phyloP scores from a whole-genome alignment of 2,329 filamentous ascomycete genomes.

The Coleophoma eucalyptorum region DNA sequence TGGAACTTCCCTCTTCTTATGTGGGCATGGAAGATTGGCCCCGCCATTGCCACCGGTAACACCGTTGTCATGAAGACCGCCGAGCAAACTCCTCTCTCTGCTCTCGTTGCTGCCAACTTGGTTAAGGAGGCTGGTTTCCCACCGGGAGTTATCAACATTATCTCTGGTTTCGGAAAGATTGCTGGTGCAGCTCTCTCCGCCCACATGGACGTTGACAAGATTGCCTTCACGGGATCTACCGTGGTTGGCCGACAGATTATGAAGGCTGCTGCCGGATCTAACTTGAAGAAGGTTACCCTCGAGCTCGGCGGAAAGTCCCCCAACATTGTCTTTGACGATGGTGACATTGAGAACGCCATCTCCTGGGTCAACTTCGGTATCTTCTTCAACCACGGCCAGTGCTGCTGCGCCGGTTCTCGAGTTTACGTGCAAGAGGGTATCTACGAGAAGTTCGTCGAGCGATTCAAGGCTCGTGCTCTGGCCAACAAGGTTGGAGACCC shows the following conservation, averaged over 20 bases:
- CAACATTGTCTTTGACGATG: conserved; percentile 60
- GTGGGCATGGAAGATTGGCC: conserved; percentile 64
- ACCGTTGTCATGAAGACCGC: conserved; percentile 57
- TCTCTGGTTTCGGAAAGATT: conserved; percentile 63
- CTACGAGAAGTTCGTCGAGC: conserved; percentile 65
- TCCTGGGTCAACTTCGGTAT: conserved; percentile 54
- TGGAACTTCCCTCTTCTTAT: conserved; percentile 70
- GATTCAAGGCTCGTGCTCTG: conserved; percentile 60
- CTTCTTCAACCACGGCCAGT: conserved; percentile 38
- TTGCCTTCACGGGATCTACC: conserved; percentile 64
- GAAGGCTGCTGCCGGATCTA: conserved; percentile 59
- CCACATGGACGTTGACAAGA: conserved; percentile 64
- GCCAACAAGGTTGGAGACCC: conserved; percentile 67
- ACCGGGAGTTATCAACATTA: conserved; percentile 60
- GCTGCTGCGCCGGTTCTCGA: conserved; percentile 58
- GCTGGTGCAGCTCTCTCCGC: conserved; percentile 61
- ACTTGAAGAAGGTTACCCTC: conserved; percentile 62
- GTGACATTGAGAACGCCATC: conserved; percentile 58
- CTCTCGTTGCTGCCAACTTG: conserved; percentile 47
- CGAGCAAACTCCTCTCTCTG: conserved; percentile 58
- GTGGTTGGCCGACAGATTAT: conserved; percentile 58
- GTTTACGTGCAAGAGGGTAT: conserved; percentile 68
- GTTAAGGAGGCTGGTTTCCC: conserved; percentile 63
- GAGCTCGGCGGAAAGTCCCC: conserved; percentile 61
- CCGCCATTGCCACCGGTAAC: conserved; percentile 57